Evolutionary conservation across 768 basidiomycete species (phyloP).

Genomic region (Amanita pseudoporphyria): DNA sequence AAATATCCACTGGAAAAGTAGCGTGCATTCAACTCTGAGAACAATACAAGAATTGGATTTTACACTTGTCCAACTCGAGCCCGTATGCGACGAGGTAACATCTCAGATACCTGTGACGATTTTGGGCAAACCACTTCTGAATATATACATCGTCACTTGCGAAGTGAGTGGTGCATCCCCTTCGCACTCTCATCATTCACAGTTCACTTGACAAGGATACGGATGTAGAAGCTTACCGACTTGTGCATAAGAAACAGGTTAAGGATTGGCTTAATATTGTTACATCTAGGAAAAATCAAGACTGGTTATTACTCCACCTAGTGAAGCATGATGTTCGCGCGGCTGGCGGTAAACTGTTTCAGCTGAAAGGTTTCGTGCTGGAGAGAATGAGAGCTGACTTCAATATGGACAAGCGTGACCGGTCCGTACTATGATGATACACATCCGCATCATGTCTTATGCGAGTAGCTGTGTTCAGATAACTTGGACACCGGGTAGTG

Average conservation of each 20-base stretch:
- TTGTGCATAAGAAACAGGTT: constrained; percentile 71
- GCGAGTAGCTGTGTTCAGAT: constrained; percentile 67
- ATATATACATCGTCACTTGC: constrained; percentile 80
- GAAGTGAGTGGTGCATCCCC: constrained; percentile 45
- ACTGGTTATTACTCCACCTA: constrained; percentile 89
- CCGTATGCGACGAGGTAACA: constrained; percentile 59
- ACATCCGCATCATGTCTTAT: background rate
- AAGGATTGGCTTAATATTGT: constrained; percentile 82
- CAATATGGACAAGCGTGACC: constrained; percentile 79
- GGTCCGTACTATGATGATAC: constrained; percentile 32
- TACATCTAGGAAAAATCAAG: constrained; percentile 67
- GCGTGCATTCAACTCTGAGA: constrained; percentile 57
- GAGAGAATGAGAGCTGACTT: constrained; percentile 92
- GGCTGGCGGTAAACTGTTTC: constrained; percentile 61
- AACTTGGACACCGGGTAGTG: constrained; percentile 59
- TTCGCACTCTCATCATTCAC: constrained; percentile 2
- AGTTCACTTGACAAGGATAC: constrained; percentile 32
- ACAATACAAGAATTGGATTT: constrained; percentile 89
- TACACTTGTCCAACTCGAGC: constrained; percentile 57
- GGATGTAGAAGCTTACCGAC: constrained; percentile 69
- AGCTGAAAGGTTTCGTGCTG: constrained; percentile 74
- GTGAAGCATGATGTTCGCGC: constrained; percentile 61
- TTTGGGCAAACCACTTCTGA: constrained; percentile 79
- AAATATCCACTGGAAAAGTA: constrained; percentile 88
- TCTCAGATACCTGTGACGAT: constrained; percentile 72